Percentiles rank a stretch among this genome's conserved stretches.
These are phyloP conservation scores for Saccharomycopsis capsularis DNA, from an alignment of 805 yeast species.

Conservation along the genomic window DNA sequence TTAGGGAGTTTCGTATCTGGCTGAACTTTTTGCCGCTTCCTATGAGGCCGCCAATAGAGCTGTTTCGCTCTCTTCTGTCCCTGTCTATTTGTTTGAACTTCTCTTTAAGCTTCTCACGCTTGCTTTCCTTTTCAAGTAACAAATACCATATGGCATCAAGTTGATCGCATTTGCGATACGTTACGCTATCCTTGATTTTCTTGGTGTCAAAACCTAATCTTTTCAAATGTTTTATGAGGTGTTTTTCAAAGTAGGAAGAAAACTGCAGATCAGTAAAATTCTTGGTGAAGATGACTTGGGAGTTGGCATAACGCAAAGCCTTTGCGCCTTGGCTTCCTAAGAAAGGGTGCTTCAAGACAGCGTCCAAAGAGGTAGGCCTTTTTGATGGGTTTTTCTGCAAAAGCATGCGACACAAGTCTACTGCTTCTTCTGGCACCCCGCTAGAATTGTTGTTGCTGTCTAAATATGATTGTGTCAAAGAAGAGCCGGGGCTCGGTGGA, in stretches of 20 bases:
- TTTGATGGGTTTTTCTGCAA: constrained; percentile 57
- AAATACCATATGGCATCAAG: constrained; percentile 21
- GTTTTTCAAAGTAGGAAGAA: constrained; percentile 14
- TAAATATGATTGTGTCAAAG: neutral
- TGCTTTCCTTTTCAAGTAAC: constrained; percentile 28
- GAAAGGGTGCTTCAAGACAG: constrained; percentile 46
- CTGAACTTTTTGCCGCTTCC: constrained; percentile 17
- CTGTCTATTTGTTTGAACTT: constrained; percentile 10
- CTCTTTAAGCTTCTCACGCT: constrained; percentile 26
- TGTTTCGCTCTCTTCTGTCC: constrained; percentile 7
- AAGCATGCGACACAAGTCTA: constrained; percentile 44
- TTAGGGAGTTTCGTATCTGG: constrained; percentile 8
- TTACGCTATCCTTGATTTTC: constrained; percentile 36
- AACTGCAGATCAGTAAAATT: constrained; percentile 16
- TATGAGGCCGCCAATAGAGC: constrained; percentile 11
- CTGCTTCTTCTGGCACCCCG: constrained; percentile 42
- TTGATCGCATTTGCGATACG: constrained; percentile 56
- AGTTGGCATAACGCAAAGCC: constrained; percentile 35
- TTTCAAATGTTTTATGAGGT: constrained; percentile 20
- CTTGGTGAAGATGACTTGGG: constrained; percentile 14
- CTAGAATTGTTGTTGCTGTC: constrained; percentile 22
- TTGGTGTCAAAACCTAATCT: constrained; percentile 21
- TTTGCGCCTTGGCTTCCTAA: constrained; percentile 39
- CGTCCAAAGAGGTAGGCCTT: constrained; percentile 47
- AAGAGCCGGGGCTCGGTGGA: neutral